Evolutionary conservation across 2,329 filamentous ascomycete genomes (phyloP).

Genomic region (Delphinella strobiligena): DNA sequence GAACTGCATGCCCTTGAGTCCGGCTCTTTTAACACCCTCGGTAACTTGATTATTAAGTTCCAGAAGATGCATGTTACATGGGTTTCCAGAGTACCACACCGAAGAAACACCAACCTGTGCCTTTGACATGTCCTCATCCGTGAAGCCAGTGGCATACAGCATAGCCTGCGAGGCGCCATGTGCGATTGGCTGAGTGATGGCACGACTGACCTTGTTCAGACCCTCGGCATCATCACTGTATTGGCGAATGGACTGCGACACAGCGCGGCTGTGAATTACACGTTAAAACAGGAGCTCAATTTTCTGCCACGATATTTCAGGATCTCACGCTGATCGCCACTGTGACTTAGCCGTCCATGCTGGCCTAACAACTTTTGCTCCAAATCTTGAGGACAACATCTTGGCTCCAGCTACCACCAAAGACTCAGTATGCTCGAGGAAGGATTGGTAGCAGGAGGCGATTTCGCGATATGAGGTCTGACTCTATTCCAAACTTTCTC

Average conservation of each 20-base stretch:
- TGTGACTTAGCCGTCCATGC: conserved; percentile 4
- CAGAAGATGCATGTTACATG: conserved; percentile 97
- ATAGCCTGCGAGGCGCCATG: conserved; percentile 98
- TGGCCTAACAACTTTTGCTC: conserved; percentile 5
- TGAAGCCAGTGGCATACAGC: conserved; percentile 90
- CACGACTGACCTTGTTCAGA: conserved; percentile 73
- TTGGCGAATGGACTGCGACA: conserved; percentile 1
- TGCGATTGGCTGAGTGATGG: conserved; percentile 92
- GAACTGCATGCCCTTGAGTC: conserved; percentile 89
- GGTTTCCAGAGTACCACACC: conserved; percentile 96
- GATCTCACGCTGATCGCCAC: conserved; percentile 5
- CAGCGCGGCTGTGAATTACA: neutral
- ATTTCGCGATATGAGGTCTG: neutral
- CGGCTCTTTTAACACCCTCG: conserved; percentile 57
- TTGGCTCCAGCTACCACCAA: neutral
- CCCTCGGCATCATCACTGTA: conserved; percentile 6
- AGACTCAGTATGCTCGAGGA: neutral
- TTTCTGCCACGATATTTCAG: neutral
- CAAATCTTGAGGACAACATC: conserved; percentile 10
- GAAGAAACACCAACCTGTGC: conserved; percentile 96
- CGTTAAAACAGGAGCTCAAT: neutral
- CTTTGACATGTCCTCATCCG: conserved; percentile 82
- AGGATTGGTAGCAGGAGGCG: neutral
- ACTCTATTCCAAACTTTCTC: conserved; percentile 4
- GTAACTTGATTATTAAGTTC: conserved; percentile 73